A percentile compares a stretch with the other conserved stretches of the same genome.
Conservation (phyloP, 495 filamentous ascomycete genomes). For the Penicillium crystallinum region DNA sequence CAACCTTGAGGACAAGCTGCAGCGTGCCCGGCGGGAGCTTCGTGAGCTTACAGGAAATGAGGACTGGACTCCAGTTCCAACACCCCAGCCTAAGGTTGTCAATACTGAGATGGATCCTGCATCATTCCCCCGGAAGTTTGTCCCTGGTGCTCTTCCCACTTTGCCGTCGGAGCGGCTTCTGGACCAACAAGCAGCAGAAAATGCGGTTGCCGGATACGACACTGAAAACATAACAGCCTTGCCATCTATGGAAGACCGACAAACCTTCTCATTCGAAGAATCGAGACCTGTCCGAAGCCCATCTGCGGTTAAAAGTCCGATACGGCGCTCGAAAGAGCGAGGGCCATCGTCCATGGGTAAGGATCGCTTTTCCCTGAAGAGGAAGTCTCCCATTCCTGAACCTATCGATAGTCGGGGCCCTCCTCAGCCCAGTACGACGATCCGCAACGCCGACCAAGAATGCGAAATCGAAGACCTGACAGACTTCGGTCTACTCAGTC, state of each 20-base stretch:
- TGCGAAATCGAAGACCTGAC: slow-evolving; percentile 11
- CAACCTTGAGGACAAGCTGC: slow-evolving; percentile 59
- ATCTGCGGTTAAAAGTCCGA: slow-evolving; percentile 15
- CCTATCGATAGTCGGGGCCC: slow-evolving; percentile 20
- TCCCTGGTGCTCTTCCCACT: slow-evolving; percentile 52
- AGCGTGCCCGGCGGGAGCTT: slow-evolving; percentile 55
- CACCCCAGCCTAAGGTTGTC: slow-evolving; percentile 12
- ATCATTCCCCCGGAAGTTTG: slow-evolving; percentile 42
- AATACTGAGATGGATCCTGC: slow-evolving; percentile 33
- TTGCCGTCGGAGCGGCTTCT: slow-evolving; percentile 57
- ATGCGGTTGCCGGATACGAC: slow-evolving; percentile 3
- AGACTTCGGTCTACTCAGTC: slow-evolving; percentile 15
- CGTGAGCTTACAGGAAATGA: slow-evolving; percentile 43
- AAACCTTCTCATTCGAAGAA: slow-evolving; percentile 13
- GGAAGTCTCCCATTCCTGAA: slow-evolving; percentile 39
- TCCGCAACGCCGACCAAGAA: slow-evolving; percentile 11
- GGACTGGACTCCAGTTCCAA: slow-evolving; percentile 24
- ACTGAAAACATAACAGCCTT: slow-evolving; percentile 13
- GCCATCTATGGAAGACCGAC: slow-evolving; percentile 12
- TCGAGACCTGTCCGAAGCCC: neutral
- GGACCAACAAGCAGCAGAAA: slow-evolving; percentile 22
- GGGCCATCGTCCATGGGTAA: slow-evolving; percentile 24
- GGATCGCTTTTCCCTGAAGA: slow-evolving; percentile 39
- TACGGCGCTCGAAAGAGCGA: slow-evolving; percentile 14
- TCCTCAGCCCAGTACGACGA: slow-evolving; percentile 16